A percentile compares a stretch with the other conserved stretches of the same genome.
Conservation (phyloP, 2,329 filamentous ascomycete species). For the Grosmannia serpens region DNA sequence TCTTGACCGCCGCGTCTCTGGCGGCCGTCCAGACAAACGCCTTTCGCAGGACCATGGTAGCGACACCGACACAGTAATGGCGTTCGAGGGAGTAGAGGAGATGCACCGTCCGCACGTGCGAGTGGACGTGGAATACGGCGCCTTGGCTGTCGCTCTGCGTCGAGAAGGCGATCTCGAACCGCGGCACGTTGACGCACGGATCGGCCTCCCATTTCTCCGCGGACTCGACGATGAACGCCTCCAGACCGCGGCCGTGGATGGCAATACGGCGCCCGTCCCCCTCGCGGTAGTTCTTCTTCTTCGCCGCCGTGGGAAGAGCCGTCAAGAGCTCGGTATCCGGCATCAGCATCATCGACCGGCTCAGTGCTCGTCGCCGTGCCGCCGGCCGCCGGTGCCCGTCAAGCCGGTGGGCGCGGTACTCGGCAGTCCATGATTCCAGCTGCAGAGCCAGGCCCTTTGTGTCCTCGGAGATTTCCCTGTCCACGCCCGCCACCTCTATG, state of each 20-base stretch:
- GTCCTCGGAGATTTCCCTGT: slow-evolving; percentile 70
- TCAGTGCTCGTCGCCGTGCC: slow-evolving; percentile 61
- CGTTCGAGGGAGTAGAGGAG: slow-evolving; percentile 88
- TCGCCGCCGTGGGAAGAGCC: slow-evolving; percentile 38
- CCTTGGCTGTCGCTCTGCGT: slow-evolving; percentile 80
- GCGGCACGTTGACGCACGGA: slow-evolving; percentile 74
- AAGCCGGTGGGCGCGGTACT: slow-evolving; percentile 74
- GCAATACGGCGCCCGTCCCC: slow-evolving; percentile 73
- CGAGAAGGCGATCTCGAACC: slow-evolving; percentile 76
- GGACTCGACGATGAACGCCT: slow-evolving; percentile 83
- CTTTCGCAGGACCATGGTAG: slow-evolving; percentile 60
- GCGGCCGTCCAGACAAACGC: slow-evolving; percentile 47
- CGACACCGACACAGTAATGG: slow-evolving; percentile 81
- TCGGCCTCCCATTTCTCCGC: slow-evolving; percentile 75
- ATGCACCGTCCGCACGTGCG: slow-evolving; percentile 65
- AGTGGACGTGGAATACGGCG: slow-evolving; percentile 77
- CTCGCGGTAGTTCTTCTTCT: slow-evolving; percentile 41
- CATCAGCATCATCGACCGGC: slow-evolving; percentile 51
- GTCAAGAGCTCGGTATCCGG: slow-evolving; percentile 55
- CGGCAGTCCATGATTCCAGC: slow-evolving; percentile 74
- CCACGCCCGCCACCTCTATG: slow-evolving; percentile 80
- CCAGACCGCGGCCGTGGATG: slow-evolving; percentile 70
- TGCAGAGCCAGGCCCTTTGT: slow-evolving; percentile 77
- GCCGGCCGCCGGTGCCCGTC: slow-evolving; percentile 49
- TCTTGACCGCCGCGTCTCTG: slow-evolving; percentile 22